Evolutionary conservation across 2,329 filamentous ascomycete genomes (phyloP).

Genomic region (Zopfia rhizophila): DNA sequence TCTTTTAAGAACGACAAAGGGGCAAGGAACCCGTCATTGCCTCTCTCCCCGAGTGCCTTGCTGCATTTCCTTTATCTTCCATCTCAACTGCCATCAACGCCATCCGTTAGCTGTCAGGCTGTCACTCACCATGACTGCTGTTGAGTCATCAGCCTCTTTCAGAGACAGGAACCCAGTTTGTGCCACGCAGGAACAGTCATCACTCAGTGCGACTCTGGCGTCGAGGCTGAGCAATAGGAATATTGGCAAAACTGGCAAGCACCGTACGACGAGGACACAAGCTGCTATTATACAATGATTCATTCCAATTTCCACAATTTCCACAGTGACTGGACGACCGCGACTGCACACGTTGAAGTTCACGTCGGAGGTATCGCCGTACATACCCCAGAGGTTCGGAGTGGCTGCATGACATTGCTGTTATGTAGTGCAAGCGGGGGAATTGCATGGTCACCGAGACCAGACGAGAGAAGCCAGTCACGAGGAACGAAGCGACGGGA

Average conservation of each 20-base stretch:
- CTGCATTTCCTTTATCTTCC: no score
- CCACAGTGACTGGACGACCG: slow-evolving; percentile 21
- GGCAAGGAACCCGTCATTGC: no score
- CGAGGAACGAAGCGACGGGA: slow-evolving; percentile 18
- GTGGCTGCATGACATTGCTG: slow-evolving; percentile 27
- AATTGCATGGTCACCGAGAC: slow-evolving; percentile 12
- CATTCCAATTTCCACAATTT: slow-evolving; percentile 29
- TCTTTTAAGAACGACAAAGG: no score
- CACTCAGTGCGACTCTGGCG: slow-evolving; percentile 17
- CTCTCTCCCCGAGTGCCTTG: no score
- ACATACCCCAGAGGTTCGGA: slow-evolving; percentile 22
- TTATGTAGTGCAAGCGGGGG: slow-evolving; percentile 25
- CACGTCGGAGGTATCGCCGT: slow-evolving; percentile 12
- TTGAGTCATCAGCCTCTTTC: no score
- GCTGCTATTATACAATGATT: slow-evolving; percentile 16
- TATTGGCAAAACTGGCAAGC: slow-evolving; percentile 24
- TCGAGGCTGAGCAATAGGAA: slow-evolving; percentile 24
- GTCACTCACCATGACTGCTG: no score
- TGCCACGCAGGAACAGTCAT: slow-evolving; percentile 18
- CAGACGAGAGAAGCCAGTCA: slow-evolving; percentile 19
- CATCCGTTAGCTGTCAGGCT: no score
- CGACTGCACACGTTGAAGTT: slow-evolving; percentile 1
- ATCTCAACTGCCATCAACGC: no score
- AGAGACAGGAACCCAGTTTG: no score
- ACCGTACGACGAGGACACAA: slow-evolving; percentile 19